A percentile compares a stretch with the other conserved stretches of the same genome.
phyloP scores from a whole-genome alignment of 768 basidiomycete species.

The Leccinum obscurum region DNA sequence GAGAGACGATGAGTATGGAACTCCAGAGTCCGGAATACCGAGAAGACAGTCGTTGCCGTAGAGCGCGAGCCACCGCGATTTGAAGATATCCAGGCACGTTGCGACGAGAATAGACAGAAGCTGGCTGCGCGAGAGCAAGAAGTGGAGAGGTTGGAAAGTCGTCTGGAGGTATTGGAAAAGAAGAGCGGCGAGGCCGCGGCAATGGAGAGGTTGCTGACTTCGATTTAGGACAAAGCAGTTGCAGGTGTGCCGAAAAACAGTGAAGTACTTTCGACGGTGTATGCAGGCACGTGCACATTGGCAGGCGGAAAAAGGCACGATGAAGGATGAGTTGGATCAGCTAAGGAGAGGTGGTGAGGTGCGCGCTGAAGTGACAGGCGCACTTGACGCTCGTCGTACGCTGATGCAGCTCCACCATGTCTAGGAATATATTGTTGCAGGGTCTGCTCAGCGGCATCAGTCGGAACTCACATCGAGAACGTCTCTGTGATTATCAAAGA shows the following conservation, averaged over 20 bases:
- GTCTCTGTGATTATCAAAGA: conserved; percentile 46
- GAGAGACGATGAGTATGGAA: conserved; percentile 65
- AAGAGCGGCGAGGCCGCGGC: conserved; percentile 43
- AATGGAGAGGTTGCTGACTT: conserved; percentile 40
- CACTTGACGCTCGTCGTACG: conserved; percentile 36
- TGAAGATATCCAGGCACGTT: conserved; percentile 47
- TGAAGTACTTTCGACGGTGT: conserved; percentile 39
- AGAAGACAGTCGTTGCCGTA: conserved; percentile 61
- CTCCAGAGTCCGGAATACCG: conserved; percentile 50
- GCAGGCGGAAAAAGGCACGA: neutral
- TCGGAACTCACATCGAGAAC: conserved; percentile 51
- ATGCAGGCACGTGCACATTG: conserved; percentile 39
- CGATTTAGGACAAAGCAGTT: conserved; percentile 34
- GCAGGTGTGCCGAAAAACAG: conserved; percentile 44
- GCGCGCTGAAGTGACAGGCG: conserved; percentile 52
- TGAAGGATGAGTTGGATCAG: conserved; percentile 54
- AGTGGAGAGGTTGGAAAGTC: conserved; percentile 39
- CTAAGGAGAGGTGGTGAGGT: conserved; percentile 40
- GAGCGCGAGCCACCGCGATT: conserved; percentile 55
- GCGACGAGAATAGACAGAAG: conserved; percentile 42
- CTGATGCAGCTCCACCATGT: conserved; percentile 11
- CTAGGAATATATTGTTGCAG: conserved; percentile 50
- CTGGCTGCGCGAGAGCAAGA: conserved; percentile 39
- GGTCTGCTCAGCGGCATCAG: conserved; percentile 44
- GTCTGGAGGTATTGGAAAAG: conserved; percentile 45